Evolutionary conservation across 306 rosid species (phyloP).

Genomic region (Ceratonia siliqua): DNA sequence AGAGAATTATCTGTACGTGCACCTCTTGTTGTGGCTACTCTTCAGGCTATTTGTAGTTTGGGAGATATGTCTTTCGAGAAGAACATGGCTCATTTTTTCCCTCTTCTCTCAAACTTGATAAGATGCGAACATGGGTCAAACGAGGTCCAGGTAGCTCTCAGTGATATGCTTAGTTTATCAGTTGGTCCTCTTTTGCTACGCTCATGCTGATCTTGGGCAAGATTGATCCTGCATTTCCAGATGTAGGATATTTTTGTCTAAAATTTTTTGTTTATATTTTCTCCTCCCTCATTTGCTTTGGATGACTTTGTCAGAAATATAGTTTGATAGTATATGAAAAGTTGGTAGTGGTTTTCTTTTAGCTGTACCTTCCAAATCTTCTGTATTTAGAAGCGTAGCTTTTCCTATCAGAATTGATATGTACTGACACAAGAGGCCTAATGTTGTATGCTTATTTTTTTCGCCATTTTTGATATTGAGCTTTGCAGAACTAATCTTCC

Average conservation of each 20-base stretch:
- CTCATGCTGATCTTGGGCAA: constrained; percentile 60
- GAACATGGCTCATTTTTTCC: constrained; percentile 76
- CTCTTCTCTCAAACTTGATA: constrained; percentile 76
- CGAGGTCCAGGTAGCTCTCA: constrained; percentile 85
- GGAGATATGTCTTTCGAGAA: constrained; percentile 72
- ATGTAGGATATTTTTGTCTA: constrained; percentile 58
- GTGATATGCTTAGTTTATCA: constrained; percentile 82
- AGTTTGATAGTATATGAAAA: constrained; percentile 56
- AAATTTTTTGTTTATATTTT: constrained; percentile 46
- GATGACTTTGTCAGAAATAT: constrained; percentile 52
- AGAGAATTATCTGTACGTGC: constrained; percentile 91
- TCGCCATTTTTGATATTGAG: constrained; percentile 15
- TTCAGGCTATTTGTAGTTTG: constrained; percentile 81
- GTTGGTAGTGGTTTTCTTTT: constrained; percentile 53
- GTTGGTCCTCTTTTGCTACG: constrained; percentile 86
- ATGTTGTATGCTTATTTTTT: constrained; percentile 51
- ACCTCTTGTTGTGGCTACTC: constrained; percentile 88
- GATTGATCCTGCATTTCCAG: constrained; percentile 47
- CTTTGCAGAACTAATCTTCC: constrained; percentile 13
- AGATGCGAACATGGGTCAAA: constrained; percentile 95
- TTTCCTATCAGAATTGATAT: constrained; percentile 43
- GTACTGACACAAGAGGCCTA: constrained; percentile 41
- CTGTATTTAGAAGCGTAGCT: constrained; percentile 52
- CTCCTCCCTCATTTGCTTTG: neutral
- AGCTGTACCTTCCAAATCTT: constrained; percentile 48